Conservation (phyloP, 805 yeast species). For the Candida sonorensis region DNA sequence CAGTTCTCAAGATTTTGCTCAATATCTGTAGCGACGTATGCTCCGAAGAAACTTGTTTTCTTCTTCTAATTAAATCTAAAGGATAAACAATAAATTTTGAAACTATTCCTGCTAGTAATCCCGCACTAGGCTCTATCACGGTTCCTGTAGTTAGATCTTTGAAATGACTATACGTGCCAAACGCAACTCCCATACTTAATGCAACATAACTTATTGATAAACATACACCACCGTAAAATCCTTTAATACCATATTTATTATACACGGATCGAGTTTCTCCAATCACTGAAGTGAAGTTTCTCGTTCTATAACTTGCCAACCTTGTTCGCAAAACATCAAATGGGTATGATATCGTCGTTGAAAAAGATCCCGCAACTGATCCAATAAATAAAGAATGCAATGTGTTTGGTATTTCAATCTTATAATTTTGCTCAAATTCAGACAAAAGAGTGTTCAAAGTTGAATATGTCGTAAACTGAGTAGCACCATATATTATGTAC, state of each 20-base stretch:
- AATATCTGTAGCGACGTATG: conserved; percentile 21
- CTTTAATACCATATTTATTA: conserved; percentile 30
- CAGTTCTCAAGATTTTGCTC: conserved; percentile 37
- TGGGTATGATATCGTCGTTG: conserved; percentile 78
- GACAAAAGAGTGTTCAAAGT: conserved; percentile 40
- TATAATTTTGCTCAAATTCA: conserved; percentile 18
- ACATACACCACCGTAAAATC: conserved; percentile 43
- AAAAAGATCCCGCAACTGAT: conserved; percentile 64
- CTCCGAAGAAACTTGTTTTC: conserved; percentile 52
- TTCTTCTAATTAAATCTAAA: conserved; percentile 71
- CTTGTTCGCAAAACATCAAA: conserved; percentile 85
- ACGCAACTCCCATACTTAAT: conserved; percentile 67
- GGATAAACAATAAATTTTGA: conserved; percentile 80
- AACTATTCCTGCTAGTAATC: conserved; percentile 68
- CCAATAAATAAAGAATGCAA: conserved; percentile 57
- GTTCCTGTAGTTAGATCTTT: conserved; percentile 32
- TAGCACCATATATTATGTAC: conserved; percentile 79
- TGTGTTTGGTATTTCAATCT: conserved; percentile 26
- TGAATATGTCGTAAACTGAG: conserved; percentile 74
- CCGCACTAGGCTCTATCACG: conserved; percentile 49
- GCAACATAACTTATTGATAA: conserved; percentile 59
- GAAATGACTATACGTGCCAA: conserved; percentile 55
- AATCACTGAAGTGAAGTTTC: conserved; percentile 27
- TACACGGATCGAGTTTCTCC: conserved; percentile 30
- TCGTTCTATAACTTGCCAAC: conserved; percentile 56